Percentiles rank a stretch among this genome's conserved stretches.
Evolutionary conservation across 2,329 filamentous ascomycete genomes (phyloP).

Genomic region (Arthrobotrys megalospora): DNA sequence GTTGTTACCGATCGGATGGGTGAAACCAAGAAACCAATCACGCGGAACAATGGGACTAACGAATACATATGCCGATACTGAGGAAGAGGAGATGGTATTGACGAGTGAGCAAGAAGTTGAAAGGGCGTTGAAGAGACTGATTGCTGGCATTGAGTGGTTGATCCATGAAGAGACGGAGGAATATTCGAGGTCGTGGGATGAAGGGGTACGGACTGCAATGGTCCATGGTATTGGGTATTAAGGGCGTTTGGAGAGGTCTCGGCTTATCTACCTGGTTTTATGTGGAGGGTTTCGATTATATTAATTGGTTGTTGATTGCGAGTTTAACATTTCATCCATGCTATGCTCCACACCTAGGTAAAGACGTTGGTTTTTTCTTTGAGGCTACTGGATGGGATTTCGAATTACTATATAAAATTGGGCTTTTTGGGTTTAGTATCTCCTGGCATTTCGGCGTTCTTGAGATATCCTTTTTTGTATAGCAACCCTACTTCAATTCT

Average conservation of each 20-base stretch:
- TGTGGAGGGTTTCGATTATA: no score
- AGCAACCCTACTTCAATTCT: no score
- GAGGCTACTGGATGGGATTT: no score
- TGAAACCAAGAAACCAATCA: constrained; percentile 58
- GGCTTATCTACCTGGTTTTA: neutral
- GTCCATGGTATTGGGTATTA: constrained; percentile 52
- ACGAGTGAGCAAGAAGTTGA: constrained; percentile 56
- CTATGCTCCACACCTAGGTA: no score
- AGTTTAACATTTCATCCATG: no score
- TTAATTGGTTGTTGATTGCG: no score
- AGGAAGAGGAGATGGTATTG: constrained; percentile 56
- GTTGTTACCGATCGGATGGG: constrained; percentile 69
- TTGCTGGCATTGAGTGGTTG: constrained; percentile 52
- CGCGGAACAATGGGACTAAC: constrained; percentile 14
- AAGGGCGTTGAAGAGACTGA: constrained; percentile 51
- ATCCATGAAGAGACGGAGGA: constrained; percentile 56
- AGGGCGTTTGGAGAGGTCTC: neutral
- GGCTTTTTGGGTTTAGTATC: no score
- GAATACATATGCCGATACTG: constrained; percentile 51
- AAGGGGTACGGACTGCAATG: constrained; percentile 37
- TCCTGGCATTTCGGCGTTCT: no score
- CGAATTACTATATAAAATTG: no score
- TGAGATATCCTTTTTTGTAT: no score
- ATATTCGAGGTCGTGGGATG: constrained; percentile 40
- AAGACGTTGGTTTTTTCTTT: no score